A percentile compares a stretch with the other conserved stretches of the same genome.
These are phyloP conservation scores for Alternaria tenuissima DNA, from an alignment of 2,329 filamentous ascomycete genomes.

Conservation along the genomic window DNA sequence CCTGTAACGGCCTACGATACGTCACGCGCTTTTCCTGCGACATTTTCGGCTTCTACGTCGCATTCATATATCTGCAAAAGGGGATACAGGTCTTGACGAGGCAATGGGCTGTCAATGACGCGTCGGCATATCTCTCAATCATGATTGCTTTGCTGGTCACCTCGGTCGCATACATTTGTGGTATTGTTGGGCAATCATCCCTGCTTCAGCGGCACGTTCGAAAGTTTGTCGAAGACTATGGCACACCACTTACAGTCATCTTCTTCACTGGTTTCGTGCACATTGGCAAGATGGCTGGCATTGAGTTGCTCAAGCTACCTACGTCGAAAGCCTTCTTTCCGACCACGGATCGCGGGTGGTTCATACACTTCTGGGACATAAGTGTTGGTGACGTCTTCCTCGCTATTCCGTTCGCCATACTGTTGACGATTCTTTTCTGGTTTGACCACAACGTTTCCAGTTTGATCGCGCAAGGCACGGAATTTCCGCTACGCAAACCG, in stretches of 20 bases:
- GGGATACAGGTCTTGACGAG: constrained; percentile 84
- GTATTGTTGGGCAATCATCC: constrained; percentile 72
- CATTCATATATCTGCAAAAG: constrained; percentile 90
- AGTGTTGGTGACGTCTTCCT: constrained; percentile 77
- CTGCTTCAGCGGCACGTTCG: constrained; percentile 79
- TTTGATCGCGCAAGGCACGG: constrained; percentile 64
- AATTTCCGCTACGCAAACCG: constrained; percentile 65
- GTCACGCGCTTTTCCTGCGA: constrained; percentile 93
- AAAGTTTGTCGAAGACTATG: constrained; percentile 89
- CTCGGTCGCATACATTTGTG: constrained; percentile 76
- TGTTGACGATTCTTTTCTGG: constrained; percentile 86
- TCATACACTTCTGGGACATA: constrained; percentile 84
- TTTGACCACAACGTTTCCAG: constrained; percentile 81
- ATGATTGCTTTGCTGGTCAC: constrained; percentile 80
- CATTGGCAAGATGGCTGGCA: constrained; percentile 79
- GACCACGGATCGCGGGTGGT: constrained; percentile 76
- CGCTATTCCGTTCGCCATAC: constrained; percentile 84
- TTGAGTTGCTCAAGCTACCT: constrained; percentile 75
- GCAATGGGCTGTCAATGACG: constrained; percentile 70
- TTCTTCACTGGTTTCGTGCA: constrained; percentile 93
- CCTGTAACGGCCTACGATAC: constrained; percentile 87
- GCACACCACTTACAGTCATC: constrained; percentile 70
- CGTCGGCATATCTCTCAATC: constrained; percentile 78
- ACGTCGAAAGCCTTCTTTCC: constrained; percentile 81
- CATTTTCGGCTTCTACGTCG: constrained; percentile 93